Evolutionary conservation across 1,284 basidiomycete species (phyloP), one percentile per base, ranked within the genome.

Genomic region (Cutaneotrichosporon cyanovorans): DNA sequence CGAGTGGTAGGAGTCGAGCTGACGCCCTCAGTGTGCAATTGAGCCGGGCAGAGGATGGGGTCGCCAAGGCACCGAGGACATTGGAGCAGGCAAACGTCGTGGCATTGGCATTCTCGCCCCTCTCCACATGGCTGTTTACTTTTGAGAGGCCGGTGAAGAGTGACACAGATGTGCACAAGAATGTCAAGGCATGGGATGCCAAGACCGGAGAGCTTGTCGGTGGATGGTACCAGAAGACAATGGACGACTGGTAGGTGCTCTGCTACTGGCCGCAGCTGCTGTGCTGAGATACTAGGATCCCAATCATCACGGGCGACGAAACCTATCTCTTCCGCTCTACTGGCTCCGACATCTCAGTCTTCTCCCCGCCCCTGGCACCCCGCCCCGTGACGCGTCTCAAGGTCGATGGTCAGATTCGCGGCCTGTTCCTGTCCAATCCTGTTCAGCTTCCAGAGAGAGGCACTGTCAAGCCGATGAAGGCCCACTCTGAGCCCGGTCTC

Each of bases 291-390:
- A 40, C 16, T 46, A 76, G 75, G 76, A 81, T 86, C 65, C 78
- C 96, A 43, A 87, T 95, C 62, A 92, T 91, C 72, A 93, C 90
- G 36, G 81, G 87, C 53, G 84, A 85, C 48, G 93, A 98, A 72
- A 82, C 84, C 6, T 84, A 92, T 71, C 87, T 88, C 32, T 72
- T 97, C 53, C 82, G 91, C 42, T 77, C 65, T 9, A 51, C 61
- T 5, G 56, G 55, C 0, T 65, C 63, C 33, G 93, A 98, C 67
- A 79, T 97, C 23, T 88, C 92, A 69, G 82, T 97, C 53, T 97
- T 84, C 73, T 50, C 63, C 9, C 68, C 68, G 4, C 53, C 63
- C 16, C 55, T 65, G 2, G 55, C 61, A 5, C 21, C 60, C 6
- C 56, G 62, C 20, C 67, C 69, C 5, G 41, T 52, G 6, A 55